Evolutionary conservation across 805 yeast genomes (phyloP).

Genomic region (Candida sithepensis): DNA sequence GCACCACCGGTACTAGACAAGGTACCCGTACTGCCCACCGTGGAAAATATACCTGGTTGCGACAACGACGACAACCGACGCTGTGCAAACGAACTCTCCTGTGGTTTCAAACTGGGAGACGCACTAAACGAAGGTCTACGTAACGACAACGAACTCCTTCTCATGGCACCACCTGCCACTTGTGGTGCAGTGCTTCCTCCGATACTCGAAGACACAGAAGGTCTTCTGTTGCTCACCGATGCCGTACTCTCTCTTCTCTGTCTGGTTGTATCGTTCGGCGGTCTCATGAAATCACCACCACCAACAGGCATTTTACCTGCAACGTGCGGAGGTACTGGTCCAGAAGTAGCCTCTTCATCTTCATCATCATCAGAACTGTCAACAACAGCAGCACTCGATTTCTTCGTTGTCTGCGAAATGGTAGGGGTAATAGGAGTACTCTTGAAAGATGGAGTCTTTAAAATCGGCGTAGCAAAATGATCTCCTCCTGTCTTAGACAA

Average conservation of each 20-base stretch:
- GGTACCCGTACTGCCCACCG: neutral
- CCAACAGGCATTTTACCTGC: no score
- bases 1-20: neutral
- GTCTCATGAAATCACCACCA: slow-evolving; percentile 1
- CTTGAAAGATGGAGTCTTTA: neutral
- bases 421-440: neutral
- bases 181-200: no score
- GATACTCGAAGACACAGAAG: slow-evolving; percentile 7
- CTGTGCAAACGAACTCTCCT: slow-evolving; percentile 4
- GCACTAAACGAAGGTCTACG: slow-evolving; percentile 3
- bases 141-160: slow-evolving; percentile 10
- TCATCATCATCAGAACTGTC: slow-evolving; percentile 6
- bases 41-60: neutral
- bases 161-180: neutral
- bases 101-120: slow-evolving; percentile 1
- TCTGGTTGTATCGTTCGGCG: neutral
- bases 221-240: slow-evolving; percentile 4
- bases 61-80: slow-evolving; percentile 20
- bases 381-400: neutral
- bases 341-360: neutral
- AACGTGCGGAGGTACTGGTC: no score
- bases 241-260: slow-evolving; percentile 3
- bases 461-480: neutral
- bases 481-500: neutral
- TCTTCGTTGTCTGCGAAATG: no score